Evolutionary conservation across 352 stramenopile species (phyloP).

Genomic region (Globisporangium nunn): DNA sequence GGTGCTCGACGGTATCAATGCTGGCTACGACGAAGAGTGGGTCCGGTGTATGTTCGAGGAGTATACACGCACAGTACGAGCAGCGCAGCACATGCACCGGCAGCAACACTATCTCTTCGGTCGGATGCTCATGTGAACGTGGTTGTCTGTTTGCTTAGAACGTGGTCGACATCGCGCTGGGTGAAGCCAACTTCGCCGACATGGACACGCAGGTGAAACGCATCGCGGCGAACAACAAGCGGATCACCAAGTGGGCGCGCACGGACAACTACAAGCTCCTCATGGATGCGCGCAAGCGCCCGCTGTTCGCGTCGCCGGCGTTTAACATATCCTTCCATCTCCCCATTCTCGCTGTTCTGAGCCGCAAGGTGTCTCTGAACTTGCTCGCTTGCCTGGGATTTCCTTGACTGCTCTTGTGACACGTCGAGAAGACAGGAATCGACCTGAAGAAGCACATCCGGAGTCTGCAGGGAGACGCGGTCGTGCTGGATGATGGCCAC

Average conservation of each 20-base stretch:
- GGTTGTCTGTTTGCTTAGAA: conserved; percentile 23
- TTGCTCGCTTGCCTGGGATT: no score
- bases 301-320: conserved; percentile 45
- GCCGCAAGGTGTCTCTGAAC: not conserved
- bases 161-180: conserved; percentile 71
- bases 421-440: conserved; percentile 72
- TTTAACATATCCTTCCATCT: conserved; percentile 83
- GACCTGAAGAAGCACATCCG: conserved; percentile 80
- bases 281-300: conserved; percentile 41
- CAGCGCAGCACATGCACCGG: no score
- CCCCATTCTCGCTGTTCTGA: conserved; percentile 10
- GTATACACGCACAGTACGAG: conserved; percentile 64
- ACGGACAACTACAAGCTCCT: conserved; percentile 85
- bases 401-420: conserved; percentile 14
- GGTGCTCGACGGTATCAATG: conserved; percentile 72
- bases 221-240: conserved; percentile 81
- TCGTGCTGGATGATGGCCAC: conserved; percentile 68
- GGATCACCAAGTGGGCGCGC: conserved; percentile 81
- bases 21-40: conserved; percentile 83
- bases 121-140: not conserved
- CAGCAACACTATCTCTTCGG: no score
- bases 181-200: conserved; percentile 73
- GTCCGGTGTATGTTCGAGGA: conserved; percentile 86
- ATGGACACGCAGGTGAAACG: conserved; percentile 62
- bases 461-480: conserved; percentile 63